Conservation (phyloP, 805 yeast species). For the Yueomyces sinensis region DNA sequence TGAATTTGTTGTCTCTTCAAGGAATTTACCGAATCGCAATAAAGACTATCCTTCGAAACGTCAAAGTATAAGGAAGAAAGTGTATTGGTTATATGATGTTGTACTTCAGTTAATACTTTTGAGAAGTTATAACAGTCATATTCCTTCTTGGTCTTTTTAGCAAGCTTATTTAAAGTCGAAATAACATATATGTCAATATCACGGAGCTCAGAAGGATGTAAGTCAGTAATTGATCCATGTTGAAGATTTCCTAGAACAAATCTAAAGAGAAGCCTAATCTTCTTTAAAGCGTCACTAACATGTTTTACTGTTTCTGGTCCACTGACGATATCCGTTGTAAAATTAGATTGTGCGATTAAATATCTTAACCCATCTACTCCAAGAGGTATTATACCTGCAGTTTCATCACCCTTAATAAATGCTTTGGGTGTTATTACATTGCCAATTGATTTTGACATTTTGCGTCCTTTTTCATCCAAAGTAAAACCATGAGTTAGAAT, state of each 20-base stretch:
- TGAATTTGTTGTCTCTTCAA: conserved; percentile 31
- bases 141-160: conserved; percentile 26
- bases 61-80: conserved; percentile 81
- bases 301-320: conserved; percentile 62
- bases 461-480: conserved; percentile 69
- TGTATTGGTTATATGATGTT: conserved; percentile 59
- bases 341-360: conserved; percentile 85
- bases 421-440: conserved; percentile 62
- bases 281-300: conserved; percentile 70
- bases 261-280: conserved; percentile 67
- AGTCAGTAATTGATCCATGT: conserved; percentile 24
- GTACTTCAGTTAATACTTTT: conserved; percentile 51
- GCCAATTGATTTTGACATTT: conserved; percentile 91
- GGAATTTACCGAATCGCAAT: conserved; percentile 46
- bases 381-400: conserved; percentile 40
- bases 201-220: conserved; percentile 29
- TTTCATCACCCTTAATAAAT: conserved; percentile 47
- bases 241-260: conserved; percentile 70
- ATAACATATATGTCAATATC: conserved; percentile 52
- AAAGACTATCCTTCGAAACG: conserved; percentile 70
- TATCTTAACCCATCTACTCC: conserved; percentile 88
- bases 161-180: conserved; percentile 37
- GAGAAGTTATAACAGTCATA: conserved; percentile 55
- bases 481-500: conserved; percentile 91
- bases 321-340: conserved; percentile 63